A percentile compares a stretch with the other conserved stretches of the same genome.
These are phyloP conservation scores for Vitis hybrid DNA, from an alignment of 177 flowering plant species.

Conservation along the genomic window DNA sequence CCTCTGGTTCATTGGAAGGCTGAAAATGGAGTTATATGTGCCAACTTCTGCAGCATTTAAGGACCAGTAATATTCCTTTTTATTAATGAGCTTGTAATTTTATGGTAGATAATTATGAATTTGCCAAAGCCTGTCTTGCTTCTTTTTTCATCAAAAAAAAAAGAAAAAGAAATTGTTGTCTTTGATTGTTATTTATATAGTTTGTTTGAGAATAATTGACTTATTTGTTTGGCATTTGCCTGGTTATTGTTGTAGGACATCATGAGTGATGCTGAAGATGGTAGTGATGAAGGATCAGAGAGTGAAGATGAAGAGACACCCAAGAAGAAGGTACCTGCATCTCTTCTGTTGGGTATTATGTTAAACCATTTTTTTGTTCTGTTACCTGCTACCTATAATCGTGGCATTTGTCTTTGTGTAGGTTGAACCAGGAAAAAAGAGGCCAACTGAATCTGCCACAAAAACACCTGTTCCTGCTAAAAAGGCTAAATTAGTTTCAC, in stretches of 20 bases:
- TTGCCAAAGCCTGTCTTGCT: too few relatives aligned
- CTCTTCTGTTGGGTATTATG: neutral
- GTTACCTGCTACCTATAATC: neutral
- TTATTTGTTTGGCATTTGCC: too few relatives aligned
- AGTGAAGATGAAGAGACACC: conserved; percentile 64
- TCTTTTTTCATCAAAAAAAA: too few relatives aligned
- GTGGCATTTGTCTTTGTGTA: neutral
- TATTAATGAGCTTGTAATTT: too few relatives aligned
- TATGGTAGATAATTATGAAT: too few relatives aligned
- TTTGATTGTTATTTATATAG: too few relatives aligned
- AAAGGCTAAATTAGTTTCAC: conserved; percentile 41
- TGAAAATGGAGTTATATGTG: too few relatives aligned
- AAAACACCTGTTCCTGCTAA: conserved; percentile 45
- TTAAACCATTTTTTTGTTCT: neutral
- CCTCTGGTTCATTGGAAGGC: too few relatives aligned
- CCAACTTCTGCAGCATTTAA: too few relatives aligned
- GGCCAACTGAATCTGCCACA: conserved; percentile 28
- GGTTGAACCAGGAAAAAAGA: conserved; percentile 40
- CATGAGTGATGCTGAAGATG: conserved; percentile 34
- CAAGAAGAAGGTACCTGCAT: conserved; percentile 42
- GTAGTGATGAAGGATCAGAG: conserved; percentile 34
- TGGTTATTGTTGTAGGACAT: conserved; percentile 22
- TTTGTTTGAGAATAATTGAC: too few relatives aligned
- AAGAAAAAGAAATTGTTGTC: too few relatives aligned
- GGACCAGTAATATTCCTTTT: too few relatives aligned